Evolutionary conservation across 495 filamentous ascomycete genomes (phyloP).

Genomic region (Neurospora pannonica): DNA sequence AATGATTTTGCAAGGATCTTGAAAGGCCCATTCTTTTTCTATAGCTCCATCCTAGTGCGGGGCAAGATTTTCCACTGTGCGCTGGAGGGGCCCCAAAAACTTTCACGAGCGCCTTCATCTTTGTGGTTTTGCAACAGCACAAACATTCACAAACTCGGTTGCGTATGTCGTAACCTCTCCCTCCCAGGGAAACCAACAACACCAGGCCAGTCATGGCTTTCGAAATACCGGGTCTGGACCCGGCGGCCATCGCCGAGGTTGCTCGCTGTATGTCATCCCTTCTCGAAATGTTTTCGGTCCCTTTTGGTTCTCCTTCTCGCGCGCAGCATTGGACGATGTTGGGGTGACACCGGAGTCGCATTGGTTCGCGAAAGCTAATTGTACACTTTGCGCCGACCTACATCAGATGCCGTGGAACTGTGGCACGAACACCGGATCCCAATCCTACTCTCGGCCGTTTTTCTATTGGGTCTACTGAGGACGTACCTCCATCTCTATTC

Average conservation of each 20-base stretch:
- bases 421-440: slow-evolving; percentile 47
- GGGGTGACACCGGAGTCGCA: background rate
- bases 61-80: background rate
- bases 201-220: background rate
- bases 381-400: background rate
- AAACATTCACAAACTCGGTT: background rate
- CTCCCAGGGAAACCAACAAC: background rate
- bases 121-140: background rate
- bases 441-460: slow-evolving; percentile 37
- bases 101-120: background rate
- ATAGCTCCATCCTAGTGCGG: background rate
- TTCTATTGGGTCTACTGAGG: slow-evolving; percentile 27
- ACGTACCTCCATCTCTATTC: slow-evolving; percentile 29
- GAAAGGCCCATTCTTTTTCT: background rate
- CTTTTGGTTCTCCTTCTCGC: background rate
- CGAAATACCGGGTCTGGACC: background rate
- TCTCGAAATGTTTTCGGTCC: background rate
- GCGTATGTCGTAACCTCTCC: background rate
- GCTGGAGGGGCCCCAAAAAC: background rate
- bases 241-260: background rate
- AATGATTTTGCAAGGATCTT: background rate
- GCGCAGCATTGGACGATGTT: background rate
- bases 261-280: background rate
- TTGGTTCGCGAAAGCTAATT: background rate
- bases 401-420: slow-evolving; percentile 38